A percentile compares a stretch with the other conserved stretches of the same genome.
These are phyloP conservation scores for Leccinum pachyderme DNA, from an alignment of 1,284 basidiomycete species.

Conservation along the genomic window DNA sequence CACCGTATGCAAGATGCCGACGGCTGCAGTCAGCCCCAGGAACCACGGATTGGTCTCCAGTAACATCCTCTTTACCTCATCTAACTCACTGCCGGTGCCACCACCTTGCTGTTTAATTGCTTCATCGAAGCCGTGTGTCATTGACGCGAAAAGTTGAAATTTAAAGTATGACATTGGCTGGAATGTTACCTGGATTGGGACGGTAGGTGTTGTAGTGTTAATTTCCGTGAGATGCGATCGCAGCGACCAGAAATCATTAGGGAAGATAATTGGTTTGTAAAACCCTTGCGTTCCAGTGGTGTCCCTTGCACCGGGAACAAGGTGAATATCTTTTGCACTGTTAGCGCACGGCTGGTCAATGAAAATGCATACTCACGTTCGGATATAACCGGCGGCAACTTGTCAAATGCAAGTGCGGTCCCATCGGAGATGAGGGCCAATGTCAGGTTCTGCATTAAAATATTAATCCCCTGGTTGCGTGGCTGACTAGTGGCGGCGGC, in stretches of 20 bases:
- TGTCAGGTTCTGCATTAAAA: slow-evolving; percentile 70
- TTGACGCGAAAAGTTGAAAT: slow-evolving; percentile 79
- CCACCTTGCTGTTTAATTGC: slow-evolving; percentile 72
- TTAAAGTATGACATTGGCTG: slow-evolving; percentile 85
- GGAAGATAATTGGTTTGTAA: slow-evolving; percentile 88
- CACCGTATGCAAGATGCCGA: slow-evolving; percentile 86
- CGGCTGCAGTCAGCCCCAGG: slow-evolving; percentile 76
- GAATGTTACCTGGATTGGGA: slow-evolving; percentile 83
- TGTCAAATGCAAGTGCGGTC: slow-evolving; percentile 50
- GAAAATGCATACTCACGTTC: slow-evolving; percentile 51
- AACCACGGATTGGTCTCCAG: slow-evolving; percentile 94
- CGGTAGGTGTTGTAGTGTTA: slow-evolving; percentile 68
- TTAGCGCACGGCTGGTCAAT: slow-evolving; percentile 9
- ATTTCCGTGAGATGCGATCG: slow-evolving; percentile 78
- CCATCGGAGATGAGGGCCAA: slow-evolving; percentile 82
- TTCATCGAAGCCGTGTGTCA: slow-evolving; percentile 82
- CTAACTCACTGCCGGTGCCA: slow-evolving; percentile 68
- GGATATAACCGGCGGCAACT: slow-evolving; percentile 61
- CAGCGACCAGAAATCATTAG: slow-evolving; percentile 95
- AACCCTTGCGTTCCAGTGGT: slow-evolving; percentile 58
- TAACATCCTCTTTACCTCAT: slow-evolving; percentile 92
- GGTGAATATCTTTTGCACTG: slow-evolving; percentile 50
- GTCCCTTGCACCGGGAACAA: slow-evolving; percentile 59
- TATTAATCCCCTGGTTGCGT: slow-evolving; percentile 8
- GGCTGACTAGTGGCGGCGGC: slow-evolving; percentile 11